Conservation (phyloP, 2,329 filamentous ascomycete genomes). For the Alternaria ethzedia region DNA sequence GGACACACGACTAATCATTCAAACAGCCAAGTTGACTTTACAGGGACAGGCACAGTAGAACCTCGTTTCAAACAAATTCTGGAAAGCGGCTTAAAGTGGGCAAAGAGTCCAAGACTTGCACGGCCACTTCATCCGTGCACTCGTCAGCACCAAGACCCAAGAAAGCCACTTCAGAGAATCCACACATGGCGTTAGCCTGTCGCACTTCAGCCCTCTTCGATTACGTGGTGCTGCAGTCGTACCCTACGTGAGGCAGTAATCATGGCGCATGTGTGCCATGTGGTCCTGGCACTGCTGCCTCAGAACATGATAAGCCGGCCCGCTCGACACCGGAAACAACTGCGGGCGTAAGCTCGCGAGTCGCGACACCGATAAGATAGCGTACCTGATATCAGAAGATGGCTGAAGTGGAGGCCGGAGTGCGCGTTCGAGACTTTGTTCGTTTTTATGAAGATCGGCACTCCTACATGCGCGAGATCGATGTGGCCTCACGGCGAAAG, state of each 20-base stretch:
- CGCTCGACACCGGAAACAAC: not conserved
- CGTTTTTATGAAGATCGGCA: conserved; percentile 13
- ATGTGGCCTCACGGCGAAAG: not conserved
- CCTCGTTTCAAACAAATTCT: conserved; percentile 11
- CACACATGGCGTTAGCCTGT: conserved; percentile 4
- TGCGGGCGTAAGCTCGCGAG: not conserved
- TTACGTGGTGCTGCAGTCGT: conserved; percentile 20
- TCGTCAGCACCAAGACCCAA: conserved; percentile 1
- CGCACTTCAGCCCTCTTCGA: conserved; percentile 17
- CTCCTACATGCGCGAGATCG: not conserved
- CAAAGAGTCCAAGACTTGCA: not conserved
- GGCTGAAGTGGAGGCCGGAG: not conserved
- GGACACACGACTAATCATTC: not conserved
- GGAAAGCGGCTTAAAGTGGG: conserved; percentile 1
- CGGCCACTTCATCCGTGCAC: not conserved
- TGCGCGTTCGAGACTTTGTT: conserved; percentile 4
- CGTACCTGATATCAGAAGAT: conserved; percentile 1
- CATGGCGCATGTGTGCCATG: conserved; percentile 7
- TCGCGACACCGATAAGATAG: conserved; percentile 1
- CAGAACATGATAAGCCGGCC: conserved; percentile 1
- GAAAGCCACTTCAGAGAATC: conserved; percentile 5
- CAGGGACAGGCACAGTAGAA: conserved; percentile 4
- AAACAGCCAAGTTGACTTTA: not conserved
- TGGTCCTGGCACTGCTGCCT: conserved; percentile 1
- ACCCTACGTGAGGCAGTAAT: conserved; percentile 16